These are phyloP conservation scores for Podospora pseudocomata DNA, from an alignment of 495 filamentous ascomycete species.

Conservation along the genomic window DNA sequence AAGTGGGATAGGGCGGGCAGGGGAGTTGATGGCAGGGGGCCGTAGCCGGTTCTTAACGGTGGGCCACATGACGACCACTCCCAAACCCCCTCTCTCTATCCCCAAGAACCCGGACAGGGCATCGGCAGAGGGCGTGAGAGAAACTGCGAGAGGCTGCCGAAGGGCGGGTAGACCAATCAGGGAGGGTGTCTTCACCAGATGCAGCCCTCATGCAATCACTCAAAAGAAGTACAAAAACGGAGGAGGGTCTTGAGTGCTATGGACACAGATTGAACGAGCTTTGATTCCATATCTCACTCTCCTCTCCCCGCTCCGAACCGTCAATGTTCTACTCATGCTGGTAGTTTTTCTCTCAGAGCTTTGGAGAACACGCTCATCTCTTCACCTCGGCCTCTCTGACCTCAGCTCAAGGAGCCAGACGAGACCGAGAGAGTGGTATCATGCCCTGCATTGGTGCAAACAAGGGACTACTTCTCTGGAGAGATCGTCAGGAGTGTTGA, in stretches of 20 bases:
- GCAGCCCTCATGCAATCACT: constrained; percentile 29
- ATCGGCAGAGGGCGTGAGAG: too few species aligned
- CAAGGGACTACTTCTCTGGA: not conserved
- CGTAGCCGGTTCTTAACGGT: constrained; percentile 17
- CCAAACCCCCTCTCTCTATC: not conserved
- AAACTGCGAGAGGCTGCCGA: constrained; percentile 6
- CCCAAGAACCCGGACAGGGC: too few species aligned
- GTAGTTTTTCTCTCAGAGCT: not conserved
- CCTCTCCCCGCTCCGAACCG: too few species aligned
- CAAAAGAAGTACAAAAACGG: constrained; percentile 19
- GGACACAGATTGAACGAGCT: too few species aligned
- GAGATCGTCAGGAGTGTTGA: not conserved
- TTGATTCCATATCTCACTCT: too few species aligned
- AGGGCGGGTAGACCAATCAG: constrained; percentile 18
- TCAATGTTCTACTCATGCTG: not conserved
- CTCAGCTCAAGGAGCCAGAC: not conserved
- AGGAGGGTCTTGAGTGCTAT: not conserved
- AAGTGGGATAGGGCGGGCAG: constrained; percentile 11
- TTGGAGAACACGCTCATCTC: too few species aligned
- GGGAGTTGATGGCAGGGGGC: constrained; percentile 22
- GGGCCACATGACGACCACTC: constrained; percentile 35
- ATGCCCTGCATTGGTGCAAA: not conserved
- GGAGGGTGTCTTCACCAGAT: constrained; percentile 9
- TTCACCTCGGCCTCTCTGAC: not conserved
- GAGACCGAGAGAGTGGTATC: not conserved